Evolutionary conservation across 2,329 filamentous ascomycete genomes (phyloP), one percentile per base, ranked within the genome.

Genomic region (Phoma sp.): DNA sequence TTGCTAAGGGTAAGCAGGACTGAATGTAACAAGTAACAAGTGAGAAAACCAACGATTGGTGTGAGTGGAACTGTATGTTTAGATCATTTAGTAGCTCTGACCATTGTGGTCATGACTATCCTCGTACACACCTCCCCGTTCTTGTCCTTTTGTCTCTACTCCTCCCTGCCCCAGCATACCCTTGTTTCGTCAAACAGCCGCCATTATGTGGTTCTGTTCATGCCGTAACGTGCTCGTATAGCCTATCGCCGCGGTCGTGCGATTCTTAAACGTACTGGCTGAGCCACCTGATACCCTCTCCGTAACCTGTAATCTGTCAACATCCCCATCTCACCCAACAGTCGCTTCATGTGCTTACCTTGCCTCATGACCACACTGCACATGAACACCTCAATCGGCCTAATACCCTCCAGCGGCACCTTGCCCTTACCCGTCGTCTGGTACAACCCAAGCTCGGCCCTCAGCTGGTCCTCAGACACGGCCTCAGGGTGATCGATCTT

Each of bases 401-500:
- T 50, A 43, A 68, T 68, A 11, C 65, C 65, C 62, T 69, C 65
- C 18, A 69, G 60, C 30, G 66, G 66, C 14, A 71, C 67, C 54
- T 68, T 68, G 53, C 67, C 67, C 62, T 71, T 71, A 47, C 67
- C 67, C 7, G 67, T 71, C 10, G 67, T 71, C 60, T 98, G 93
- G 80, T 95, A 97, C 70, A 98, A 80, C 59, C 93, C 93, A 59
- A 98, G 83, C 77, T 93, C 90, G 75, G 93, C 89, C 77, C 93
- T 87, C 73, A 97, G 84, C 81, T 96, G 91, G 69, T 98, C 93
- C 84, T 99, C 93, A 62, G 89, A 93, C 47, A 97, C 88, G 60
- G 93, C 93, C 68, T 95, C 90, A 48, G 93, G 92, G 81, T 98
- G 92, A 78, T 99, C 95, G 77, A 98, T 99, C 87, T 98, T 99